phyloP scores from a whole-genome alignment of 2,329 filamentous ascomycete genomes.

The Sporothrix protearum region DNA sequence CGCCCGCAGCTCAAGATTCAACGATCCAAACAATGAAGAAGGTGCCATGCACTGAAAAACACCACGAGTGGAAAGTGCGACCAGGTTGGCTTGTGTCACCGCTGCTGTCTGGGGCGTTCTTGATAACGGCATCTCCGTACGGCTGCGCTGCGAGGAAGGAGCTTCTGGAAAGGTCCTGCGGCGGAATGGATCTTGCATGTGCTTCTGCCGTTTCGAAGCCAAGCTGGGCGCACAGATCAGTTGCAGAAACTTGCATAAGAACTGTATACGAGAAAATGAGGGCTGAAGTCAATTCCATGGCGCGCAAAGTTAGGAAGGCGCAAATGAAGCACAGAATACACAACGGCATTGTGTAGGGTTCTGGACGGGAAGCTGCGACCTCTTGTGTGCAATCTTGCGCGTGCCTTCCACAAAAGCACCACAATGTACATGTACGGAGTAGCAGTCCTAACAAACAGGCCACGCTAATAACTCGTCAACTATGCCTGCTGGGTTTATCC shows the following conservation, averaged over 20 bases:
- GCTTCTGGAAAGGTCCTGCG: constrained; percentile 5
- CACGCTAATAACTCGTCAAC: constrained; percentile 13
- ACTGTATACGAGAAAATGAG: constrained; percentile 7
- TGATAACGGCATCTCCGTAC: constrained; percentile 19
- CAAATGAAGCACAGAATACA: neutral
- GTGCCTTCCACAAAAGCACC: neutral
- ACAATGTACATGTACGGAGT: no score
- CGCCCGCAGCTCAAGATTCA: neutral
- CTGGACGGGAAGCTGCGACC: constrained; percentile 12
- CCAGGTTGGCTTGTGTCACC: constrained; percentile 11
- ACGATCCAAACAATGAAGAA: neutral
- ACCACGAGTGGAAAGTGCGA: constrained; percentile 12
- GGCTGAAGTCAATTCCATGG: neutral
- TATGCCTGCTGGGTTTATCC: neutral
- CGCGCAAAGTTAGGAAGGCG: neutral
- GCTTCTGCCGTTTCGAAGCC: neutral
- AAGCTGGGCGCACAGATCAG: constrained; percentile 2
- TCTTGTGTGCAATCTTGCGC: neutral
- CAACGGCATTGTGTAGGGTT: neutral
- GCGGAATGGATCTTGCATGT: constrained; percentile 1
- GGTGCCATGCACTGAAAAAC: neutral
- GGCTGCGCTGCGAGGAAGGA: neutral
- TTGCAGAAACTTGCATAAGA: neutral
- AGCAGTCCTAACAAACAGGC: neutral
- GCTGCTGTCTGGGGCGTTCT: constrained; percentile 15